A percentile compares a stretch with the other conserved stretches of the same genome.
These are phyloP conservation scores for Harrya chromipes DNA, from an alignment of 768 basidiomycete species.

Conservation along the genomic window DNA sequence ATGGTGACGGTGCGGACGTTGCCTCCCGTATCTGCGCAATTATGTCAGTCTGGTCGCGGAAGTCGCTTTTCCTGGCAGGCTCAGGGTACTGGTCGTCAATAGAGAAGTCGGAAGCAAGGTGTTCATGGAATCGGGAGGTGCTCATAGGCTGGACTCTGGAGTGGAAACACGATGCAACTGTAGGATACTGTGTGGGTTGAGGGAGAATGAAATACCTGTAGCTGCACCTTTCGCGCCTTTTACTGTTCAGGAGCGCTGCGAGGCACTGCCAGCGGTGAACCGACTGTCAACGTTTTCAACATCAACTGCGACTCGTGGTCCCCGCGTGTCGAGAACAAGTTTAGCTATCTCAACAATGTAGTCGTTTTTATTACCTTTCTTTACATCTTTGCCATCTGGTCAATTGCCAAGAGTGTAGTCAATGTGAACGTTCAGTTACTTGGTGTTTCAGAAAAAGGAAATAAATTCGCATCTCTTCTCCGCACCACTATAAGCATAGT, in stretches of 20 bases:
- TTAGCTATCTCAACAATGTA: background rate
- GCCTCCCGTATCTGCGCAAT: conserved; percentile 43
- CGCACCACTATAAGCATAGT: no score
- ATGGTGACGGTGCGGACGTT: conserved; percentile 42
- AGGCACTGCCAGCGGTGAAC: conserved; percentile 3
- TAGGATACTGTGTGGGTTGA: conserved; percentile 4
- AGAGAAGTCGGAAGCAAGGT: conserved; percentile 21
- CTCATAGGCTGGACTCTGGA: conserved; percentile 16
- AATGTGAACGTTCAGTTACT: no score
- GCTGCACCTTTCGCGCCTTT: conserved; percentile 9
- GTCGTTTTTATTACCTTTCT: no score
- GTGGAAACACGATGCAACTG: conserved; percentile 8
- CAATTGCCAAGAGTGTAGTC: no score
- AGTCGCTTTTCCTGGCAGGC: background rate
- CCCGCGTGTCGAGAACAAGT: conserved; percentile 14
- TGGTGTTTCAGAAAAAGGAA: conserved; percentile 1
- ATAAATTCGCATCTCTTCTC: background rate
- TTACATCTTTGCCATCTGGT: no score
- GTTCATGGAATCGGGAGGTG: conserved; percentile 31
- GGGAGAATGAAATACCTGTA: conserved; percentile 1
- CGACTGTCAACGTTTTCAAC: no score
- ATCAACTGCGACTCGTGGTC: conserved; percentile 15
- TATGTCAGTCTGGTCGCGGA: conserved; percentile 30
- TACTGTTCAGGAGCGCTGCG: conserved; percentile 6
- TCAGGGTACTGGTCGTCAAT: conserved; percentile 15